These are phyloP conservation scores for Mortierella sp. DNA, from an alignment of 371 early-diverging fungal species.

Conservation along the genomic window DNA sequence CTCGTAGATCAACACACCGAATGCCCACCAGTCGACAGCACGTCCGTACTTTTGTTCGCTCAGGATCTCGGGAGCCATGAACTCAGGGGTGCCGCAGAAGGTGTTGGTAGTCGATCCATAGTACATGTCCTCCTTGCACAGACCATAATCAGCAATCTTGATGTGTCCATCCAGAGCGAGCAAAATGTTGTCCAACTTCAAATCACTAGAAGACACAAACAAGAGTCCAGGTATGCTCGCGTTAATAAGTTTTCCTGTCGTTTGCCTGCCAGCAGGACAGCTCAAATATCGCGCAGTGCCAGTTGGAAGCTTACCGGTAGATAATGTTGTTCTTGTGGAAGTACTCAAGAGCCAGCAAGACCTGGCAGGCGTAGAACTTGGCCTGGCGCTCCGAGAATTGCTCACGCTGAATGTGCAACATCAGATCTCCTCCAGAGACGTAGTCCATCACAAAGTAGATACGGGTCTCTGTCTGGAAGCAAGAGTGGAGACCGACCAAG, in stretches of 20 bases:
- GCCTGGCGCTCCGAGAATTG: conserved; percentile 90
- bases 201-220: conserved; percentile 72
- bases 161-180: conserved; percentile 95
- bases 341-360: conserved; percentile 95
- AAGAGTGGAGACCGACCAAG: conserved; percentile 95
- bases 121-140: conserved; percentile 96
- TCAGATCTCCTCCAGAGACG: conserved; percentile 98
- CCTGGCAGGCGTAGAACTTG: conserved; percentile 98
- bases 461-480: conserved; percentile 94
- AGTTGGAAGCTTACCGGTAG: conserved; percentile 76
- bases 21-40: conserved; percentile 99
- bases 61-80: conserved; percentile 99
- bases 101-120: conserved; percentile 88
- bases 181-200: conserved; percentile 99
- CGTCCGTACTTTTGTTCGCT: conserved; percentile 92
- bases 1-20: conserved; percentile 98
- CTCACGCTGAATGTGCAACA: conserved; percentile 95
- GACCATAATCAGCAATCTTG: conserved; percentile 99
- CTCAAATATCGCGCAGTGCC: background rate
- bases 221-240: background rate
- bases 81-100: conserved; percentile 99
- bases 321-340: conserved; percentile 96
- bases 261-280: background rate
- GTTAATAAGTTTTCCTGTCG: background rate
- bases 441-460: conserved; percentile 99